Base-by-base conservation (phyloP, 352 stramenopile species). In the Phytophthora cajani region DNA sequence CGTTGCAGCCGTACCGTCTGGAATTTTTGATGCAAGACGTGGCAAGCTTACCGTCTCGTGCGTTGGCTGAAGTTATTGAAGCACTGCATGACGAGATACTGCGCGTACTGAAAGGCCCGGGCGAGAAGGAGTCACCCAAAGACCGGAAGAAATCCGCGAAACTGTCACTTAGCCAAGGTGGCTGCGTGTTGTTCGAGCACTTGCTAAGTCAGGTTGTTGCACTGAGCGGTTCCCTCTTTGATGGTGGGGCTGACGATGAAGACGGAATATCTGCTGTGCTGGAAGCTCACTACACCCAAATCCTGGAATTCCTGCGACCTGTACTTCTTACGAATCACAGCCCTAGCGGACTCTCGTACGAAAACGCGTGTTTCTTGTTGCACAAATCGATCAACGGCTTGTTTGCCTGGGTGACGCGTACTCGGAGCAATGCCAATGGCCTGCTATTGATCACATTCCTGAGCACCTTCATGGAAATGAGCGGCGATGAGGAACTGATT, bases 111-210 rank as follows among this genome's bases (percentile, higher is more conserved):
- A 72, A 58, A 49, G 79, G 76, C 32, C 19, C 55, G 4, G 69
- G 81, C 21, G 52, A 72, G 50, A 64, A 74, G 2, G 58, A 64
- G 2, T 33, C 58, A 1, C 56, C 61, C 40, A 71, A 71, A 52
- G 58, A 73, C n/a, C 59, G 61, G 25, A 82, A 78, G 55, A 68
- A 66, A 8, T 42, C 44, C 12, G 58, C 52, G 9, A 77, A 70
- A 50, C 25, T 72, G 65, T 42, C 51, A 3, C 69, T 90, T 9
- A 88, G 75, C 40, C 82, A 83, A 66, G 81, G 79, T 60, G 84
- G 84, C 2, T 91, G 84, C 50, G 86, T 93, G 23, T 46, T 93
- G 0, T 88, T 91, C 49, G 86, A 91, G 60, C 84, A 92, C 58
- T 55, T 93, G 2, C 55, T 93, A 19, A 80, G 70, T 19, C 80